Evolutionary conservation across 176 grass and related monocot genomes (phyloP).

Genomic region (bread wheat (Triticum aestivum)): IWGSC_CS_RefSeq_v2.1 NC_057795.1:62918937-62919436

Average conservation of each 20-base stretch:
- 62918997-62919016: neutral
- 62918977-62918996: neutral
- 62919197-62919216: too few species aligned
- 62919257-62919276: neutral
- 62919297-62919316: neutral
- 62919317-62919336: neutral
- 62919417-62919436: neutral
- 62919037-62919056: too few species aligned
- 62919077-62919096: neutral
- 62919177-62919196: too few species aligned
- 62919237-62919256: too few species aligned
- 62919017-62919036: too few species aligned
- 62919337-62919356: constrained; percentile 2
- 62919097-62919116: neutral
- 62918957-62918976: too few species aligned
- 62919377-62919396: constrained; percentile 10
- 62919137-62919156: too few species aligned
- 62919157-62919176: too few species aligned
- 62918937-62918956: neutral
- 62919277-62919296: constrained; percentile 4
- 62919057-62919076: neutral
- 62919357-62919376: constrained; percentile 27
- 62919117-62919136: neutral
- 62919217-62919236: too few species aligned
- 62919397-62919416: constrained; percentile 23